Conservation (phyloP, 2,329 filamentous ascomycete genomes). For the Boeremia exigua region DNA sequence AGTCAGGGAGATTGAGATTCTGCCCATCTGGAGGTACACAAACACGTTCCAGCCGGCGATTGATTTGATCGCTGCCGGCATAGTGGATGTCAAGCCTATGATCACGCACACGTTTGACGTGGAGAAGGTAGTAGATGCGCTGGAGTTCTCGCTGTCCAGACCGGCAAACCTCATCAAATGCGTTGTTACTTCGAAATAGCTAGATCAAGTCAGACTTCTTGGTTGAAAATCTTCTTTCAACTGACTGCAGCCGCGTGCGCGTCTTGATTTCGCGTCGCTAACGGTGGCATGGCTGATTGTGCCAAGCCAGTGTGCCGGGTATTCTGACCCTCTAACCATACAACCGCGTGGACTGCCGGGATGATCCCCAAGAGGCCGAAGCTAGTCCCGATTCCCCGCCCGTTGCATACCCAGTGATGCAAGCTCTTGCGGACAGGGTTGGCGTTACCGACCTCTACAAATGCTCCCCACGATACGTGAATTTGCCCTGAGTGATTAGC, state of each 20-base stretch:
- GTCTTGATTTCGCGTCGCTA: no score
- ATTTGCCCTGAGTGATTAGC: no score
- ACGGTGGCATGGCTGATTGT: no score
- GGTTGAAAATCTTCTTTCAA: no score
- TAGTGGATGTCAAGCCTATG: neutral
- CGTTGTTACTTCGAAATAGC: neutral
- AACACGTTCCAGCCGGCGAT: neutral
- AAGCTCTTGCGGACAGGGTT: no score
- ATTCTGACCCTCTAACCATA: neutral
- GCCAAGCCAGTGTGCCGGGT: neutral
- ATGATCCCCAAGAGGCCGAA: no score
- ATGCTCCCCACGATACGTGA: no score
- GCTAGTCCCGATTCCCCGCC: no score
- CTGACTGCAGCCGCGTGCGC: neutral
- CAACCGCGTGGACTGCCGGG: no score
- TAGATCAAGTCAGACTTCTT: no score
- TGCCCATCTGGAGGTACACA: neutral
- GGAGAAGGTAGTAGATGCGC: neutral
- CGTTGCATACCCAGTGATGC: no score
- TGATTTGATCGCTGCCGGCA: neutral
- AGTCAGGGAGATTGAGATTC: neutral
- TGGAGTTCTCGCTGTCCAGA: neutral
- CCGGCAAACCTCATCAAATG: neutral
- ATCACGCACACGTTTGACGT: neutral
- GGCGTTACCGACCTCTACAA: no score